Conservation (phyloP, 2,329 filamentous ascomycete species). For the Fusarium tricinctum region DNA sequence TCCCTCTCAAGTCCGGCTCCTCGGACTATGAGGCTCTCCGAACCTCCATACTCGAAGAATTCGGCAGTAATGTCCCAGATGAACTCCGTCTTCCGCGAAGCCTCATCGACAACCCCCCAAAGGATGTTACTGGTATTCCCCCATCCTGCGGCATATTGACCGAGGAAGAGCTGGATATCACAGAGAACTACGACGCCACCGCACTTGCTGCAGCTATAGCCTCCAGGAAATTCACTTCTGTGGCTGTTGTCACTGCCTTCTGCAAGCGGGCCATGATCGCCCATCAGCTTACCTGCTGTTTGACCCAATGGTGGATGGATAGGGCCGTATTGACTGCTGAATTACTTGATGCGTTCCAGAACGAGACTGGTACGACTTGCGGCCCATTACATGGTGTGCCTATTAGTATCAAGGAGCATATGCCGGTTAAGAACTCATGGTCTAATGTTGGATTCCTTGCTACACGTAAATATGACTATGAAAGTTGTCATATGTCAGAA, state of each 20-base stretch:
- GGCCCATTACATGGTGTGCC: conserved; percentile 48
- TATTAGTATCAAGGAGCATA: conserved; percentile 62
- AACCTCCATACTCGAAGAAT: conserved; percentile 9
- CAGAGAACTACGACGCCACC: conserved; percentile 61
- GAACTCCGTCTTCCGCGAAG: not conserved
- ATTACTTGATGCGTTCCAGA: conserved; percentile 59
- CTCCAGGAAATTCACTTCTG: conserved; percentile 53
- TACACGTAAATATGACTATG: conserved; percentile 59
- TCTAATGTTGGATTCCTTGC: conserved; percentile 66
- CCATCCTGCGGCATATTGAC: conserved; percentile 59
- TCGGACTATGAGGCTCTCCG: conserved; percentile 3
- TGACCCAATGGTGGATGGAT: conserved; percentile 67
- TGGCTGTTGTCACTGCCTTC: conserved; percentile 63
- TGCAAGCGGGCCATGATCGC: conserved; percentile 66
- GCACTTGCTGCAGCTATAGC: conserved; percentile 58
- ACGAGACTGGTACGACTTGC: conserved; percentile 50
- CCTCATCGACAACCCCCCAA: conserved; percentile 29
- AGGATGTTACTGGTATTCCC: conserved; percentile 30
- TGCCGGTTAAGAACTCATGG: conserved; percentile 66
- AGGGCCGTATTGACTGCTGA: conserved; percentile 60
- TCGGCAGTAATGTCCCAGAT: not conserved
- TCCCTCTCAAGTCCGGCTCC: not conserved
- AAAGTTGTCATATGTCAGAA: conserved; percentile 69
- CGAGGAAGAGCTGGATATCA: conserved; percentile 62
- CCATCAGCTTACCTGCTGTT: conserved; percentile 68